Conservation (phyloP, 2,329 filamentous ascomycete species). For the Acephala macrosclerotiorum region DNA sequence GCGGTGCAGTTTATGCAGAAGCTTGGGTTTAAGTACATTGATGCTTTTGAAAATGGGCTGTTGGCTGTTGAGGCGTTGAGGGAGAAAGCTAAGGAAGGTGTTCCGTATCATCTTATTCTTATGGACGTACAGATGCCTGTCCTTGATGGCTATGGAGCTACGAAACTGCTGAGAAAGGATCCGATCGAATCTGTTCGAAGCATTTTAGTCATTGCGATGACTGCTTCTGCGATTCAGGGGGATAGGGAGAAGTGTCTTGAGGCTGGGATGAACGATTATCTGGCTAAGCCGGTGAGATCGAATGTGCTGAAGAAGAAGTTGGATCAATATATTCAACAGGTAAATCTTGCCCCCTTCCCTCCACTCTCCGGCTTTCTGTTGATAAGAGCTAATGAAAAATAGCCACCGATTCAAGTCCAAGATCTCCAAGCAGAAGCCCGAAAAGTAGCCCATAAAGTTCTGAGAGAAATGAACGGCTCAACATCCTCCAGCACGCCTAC, state of each 20-base stretch:
- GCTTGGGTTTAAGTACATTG: constrained; percentile 80
- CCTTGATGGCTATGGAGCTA: constrained; percentile 91
- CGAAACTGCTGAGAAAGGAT: constrained; percentile 81
- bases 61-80: constrained; percentile 89
- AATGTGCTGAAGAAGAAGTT: constrained; percentile 87
- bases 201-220: constrained; percentile 97
- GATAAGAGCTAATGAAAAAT: constrained; percentile 3
- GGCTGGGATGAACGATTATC: constrained; percentile 96
- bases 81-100: constrained; percentile 73
- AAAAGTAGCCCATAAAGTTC: constrained; percentile 34
- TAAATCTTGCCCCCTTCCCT: constrained; percentile 17
- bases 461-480: constrained; percentile 29
- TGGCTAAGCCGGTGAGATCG: constrained; percentile 92
- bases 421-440: constrained; percentile 39
- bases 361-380: not conserved
- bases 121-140: constrained; percentile 99
- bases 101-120: constrained; percentile 86
- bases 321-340: constrained; percentile 64
- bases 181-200: constrained; percentile 77
- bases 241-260: constrained; percentile 96
- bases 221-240: constrained; percentile 90
- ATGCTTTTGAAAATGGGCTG: constrained; percentile 88
- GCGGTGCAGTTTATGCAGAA: constrained; percentile 89
- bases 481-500: constrained; percentile 9
- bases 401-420: constrained; percentile 35